These are phyloP conservation scores for Claviceps digitariae DNA, from an alignment of 2,329 filamentous ascomycete genomes.

Conservation along the genomic window DNA sequence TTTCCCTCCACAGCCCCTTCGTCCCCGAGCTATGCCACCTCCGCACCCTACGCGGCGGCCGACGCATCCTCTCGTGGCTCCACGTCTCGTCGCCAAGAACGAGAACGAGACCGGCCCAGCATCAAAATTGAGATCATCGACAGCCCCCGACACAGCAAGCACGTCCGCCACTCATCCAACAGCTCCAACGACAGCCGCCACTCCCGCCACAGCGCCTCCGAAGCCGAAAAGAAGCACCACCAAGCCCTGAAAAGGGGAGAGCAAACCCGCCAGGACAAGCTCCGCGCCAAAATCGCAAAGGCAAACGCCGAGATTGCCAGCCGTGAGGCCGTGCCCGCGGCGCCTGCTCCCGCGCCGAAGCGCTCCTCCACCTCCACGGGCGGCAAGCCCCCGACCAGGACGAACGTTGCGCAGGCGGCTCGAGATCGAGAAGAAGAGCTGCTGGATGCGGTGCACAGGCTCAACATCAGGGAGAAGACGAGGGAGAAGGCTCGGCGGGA, in stretches of 20 bases:
- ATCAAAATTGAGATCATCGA: slow-evolving; percentile 26
- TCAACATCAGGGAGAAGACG: slow-evolving; percentile 19
- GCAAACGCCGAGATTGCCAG: slow-evolving; percentile 29
- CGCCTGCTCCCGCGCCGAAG: slow-evolving; percentile 8
- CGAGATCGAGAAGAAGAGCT: slow-evolving; percentile 19
- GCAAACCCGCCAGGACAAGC: slow-evolving; percentile 10
- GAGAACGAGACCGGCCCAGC: slow-evolving; percentile 10
- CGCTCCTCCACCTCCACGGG: slow-evolving; percentile 12
- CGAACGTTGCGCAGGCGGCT: too few relatives aligned
- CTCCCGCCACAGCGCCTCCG: slow-evolving; percentile 15
- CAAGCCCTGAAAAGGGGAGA: slow-evolving; percentile 2
- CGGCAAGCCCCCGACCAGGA: too few relatives aligned
- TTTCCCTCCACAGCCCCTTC: slow-evolving; percentile 4
- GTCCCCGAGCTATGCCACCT: slow-evolving; percentile 17
- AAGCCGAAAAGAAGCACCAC: slow-evolving; percentile 13
- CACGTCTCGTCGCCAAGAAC: slow-evolving; percentile 11
- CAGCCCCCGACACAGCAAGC: slow-evolving; percentile 8
- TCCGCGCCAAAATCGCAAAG: slow-evolving; percentile 20
- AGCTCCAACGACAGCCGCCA: slow-evolving; percentile 17
- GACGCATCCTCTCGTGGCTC: slow-evolving; percentile 13
- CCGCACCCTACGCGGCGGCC: neutral
- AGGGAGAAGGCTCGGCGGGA: slow-evolving; percentile 17
- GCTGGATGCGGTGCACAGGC: slow-evolving; percentile 17
- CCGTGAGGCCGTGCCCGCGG: slow-evolving; percentile 20
- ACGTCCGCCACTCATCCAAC: too few relatives aligned